Base-by-base conservation (phyloP, 2,329 filamentous ascomycete genomes). In the Talaromyces sp. region DNA sequence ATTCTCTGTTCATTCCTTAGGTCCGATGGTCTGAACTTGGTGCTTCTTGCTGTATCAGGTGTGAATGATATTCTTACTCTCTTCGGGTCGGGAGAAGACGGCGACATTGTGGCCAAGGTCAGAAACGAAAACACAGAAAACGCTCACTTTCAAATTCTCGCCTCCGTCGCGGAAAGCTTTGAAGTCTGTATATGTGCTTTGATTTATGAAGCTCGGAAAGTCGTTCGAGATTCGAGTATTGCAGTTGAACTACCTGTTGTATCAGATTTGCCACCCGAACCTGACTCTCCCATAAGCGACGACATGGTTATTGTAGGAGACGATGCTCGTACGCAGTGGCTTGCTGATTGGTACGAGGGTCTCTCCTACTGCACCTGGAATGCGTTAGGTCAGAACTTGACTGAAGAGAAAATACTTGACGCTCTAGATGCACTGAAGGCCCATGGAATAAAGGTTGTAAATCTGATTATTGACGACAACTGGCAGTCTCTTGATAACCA, bases 301-400 rank as follows among this genome's bases (percentile, higher is more conserved):
- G 79, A 83, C 60, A 61, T 67, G 6, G 69, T 73, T 2, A 28
- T 73, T 73, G 73, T 63, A 65, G 77, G 57, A 71, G 82, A 64
- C 66, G 75, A 58, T 39, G 65, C 65, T 6, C 61, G 73, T 76
- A 65, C 67, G 11, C 73, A 78, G 68, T 96, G 91, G 91, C 76
- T 89, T 51, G 85, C 94, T 62, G 85, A 89, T 60, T 97, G 92
- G 91, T 92, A 92, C 68, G 94, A 97, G 70, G 91, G 91, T 0
- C 77, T 99, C 37, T 89, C 91, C 0, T 99, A 94, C 69, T 99
- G 94, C 70, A 99, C 94, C 0, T 99, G 94, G 94, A 99, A 97
- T 68, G 89, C 86, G 0, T 79, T 99, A 0, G 94, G 94, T 0
- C 90, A 95, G 66, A 78, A 86, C 45, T 78, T 99, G 35, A 94